Conservation (phyloP, 768 basidiomycete genomes). For the Lepiota brunneoincarnata region DNA sequence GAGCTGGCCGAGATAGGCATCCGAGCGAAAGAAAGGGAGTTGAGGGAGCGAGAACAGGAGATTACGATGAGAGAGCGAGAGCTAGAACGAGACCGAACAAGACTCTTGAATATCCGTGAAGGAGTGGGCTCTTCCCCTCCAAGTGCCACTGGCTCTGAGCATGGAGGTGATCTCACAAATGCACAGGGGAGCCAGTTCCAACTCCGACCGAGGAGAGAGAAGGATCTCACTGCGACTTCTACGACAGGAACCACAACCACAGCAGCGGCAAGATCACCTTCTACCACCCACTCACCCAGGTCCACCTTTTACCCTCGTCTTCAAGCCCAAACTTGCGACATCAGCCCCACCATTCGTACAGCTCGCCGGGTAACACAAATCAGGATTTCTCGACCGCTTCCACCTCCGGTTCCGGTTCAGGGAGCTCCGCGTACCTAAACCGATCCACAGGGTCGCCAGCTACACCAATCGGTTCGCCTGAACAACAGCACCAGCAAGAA, state of each 20-base stretch:
- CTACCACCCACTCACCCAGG: slow-evolving; percentile 5
- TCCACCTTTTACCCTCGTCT: slow-evolving; percentile 19
- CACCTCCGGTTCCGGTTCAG: slow-evolving; percentile 29
- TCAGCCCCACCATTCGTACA: slow-evolving; percentile 54
- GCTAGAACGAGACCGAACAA: slow-evolving; percentile 53
- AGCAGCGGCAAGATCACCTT: slow-evolving; percentile 2
- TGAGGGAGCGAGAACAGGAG: slow-evolving; percentile 53
- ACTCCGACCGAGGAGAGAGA: slow-evolving; percentile 30
- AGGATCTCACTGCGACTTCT: slow-evolving; percentile 33
- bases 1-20: slow-evolving; percentile 52
- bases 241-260: slow-evolving; percentile 25
- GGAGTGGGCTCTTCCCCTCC: slow-evolving; percentile 13
- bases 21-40: slow-evolving; percentile 51
- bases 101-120: slow-evolving; percentile 34
- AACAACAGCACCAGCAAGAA: slow-evolving; percentile 1
- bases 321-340: slow-evolving; percentile 7
- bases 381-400: slow-evolving; percentile 26
- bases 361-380: slow-evolving; percentile 55
- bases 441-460: slow-evolving; percentile 16
- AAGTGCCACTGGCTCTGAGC: slow-evolving; percentile 6
- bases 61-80: slow-evolving; percentile 52
- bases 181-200: slow-evolving; percentile 18
- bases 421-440: slow-evolving; percentile 29
- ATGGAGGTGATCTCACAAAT: slow-evolving; percentile 13
- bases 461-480: slow-evolving; percentile 43